These are phyloP conservation scores for Phytophthora idaei DNA, from an alignment of 352 stramenopile species.

Conservation along the genomic window DNA sequence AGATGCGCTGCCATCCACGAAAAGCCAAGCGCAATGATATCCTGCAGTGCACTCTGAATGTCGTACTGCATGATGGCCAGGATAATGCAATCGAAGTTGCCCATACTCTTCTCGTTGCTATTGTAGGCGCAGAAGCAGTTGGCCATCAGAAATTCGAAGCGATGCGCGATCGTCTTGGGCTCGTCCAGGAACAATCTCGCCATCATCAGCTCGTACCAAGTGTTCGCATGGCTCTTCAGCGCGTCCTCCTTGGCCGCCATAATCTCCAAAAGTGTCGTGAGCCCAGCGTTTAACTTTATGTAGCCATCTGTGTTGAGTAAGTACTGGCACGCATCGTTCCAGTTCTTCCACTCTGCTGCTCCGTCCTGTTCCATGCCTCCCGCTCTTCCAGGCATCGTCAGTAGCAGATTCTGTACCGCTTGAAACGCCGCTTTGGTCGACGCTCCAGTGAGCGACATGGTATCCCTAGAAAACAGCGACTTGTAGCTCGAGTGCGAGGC, in stretches of 20 bases:
- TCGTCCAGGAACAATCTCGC: constrained; percentile 77
- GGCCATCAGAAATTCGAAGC: constrained; percentile 81
- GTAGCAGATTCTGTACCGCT: constrained; percentile 61
- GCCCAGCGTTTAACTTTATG: constrained; percentile 48
- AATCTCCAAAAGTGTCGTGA: constrained; percentile 63
- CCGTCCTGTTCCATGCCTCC: constrained; percentile 17
- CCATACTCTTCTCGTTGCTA: constrained; percentile 50
- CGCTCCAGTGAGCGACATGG: constrained; percentile 43
- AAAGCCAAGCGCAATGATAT: constrained; percentile 69
- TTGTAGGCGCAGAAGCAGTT: constrained; percentile 69
- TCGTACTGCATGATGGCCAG: constrained; percentile 80
- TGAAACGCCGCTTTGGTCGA: constrained; percentile 62
- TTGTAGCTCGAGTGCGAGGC: constrained; percentile 63
- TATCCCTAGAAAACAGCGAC: constrained; percentile 49
- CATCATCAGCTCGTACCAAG: constrained; percentile 86
- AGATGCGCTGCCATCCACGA: constrained; percentile 81
- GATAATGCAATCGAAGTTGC: constrained; percentile 85
- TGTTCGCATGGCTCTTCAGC: constrained; percentile 44
- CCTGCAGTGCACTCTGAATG: constrained; percentile 67
- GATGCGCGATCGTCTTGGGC: constrained; percentile 74
- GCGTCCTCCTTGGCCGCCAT: constrained; percentile 57
- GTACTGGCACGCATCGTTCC: constrained; percentile 68
- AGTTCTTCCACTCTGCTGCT: constrained; percentile 54
- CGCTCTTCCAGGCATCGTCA: constrained; percentile 64
- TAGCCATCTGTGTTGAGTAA: constrained; percentile 61